Conservation (phyloP, 352 stramenopile genomes). For the Elongisporangium prolatum region DNA sequence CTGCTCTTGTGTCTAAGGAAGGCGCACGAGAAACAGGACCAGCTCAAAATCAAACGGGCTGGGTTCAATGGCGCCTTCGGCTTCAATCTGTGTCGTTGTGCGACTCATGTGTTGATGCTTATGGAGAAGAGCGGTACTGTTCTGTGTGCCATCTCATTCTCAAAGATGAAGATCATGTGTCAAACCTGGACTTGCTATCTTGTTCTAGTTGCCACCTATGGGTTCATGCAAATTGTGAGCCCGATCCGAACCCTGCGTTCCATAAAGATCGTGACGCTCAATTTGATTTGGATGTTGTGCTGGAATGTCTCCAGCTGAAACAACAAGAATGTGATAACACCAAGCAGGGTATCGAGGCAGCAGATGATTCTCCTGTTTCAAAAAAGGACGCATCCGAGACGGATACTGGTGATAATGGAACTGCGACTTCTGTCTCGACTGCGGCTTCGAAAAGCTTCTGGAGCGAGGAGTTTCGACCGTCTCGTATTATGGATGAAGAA, state of each 20-base stretch:
- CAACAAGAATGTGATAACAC: constrained; percentile 2
- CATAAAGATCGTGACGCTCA: constrained; percentile 21
- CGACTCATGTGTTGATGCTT: constrained; percentile 50
- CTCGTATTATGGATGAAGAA: constrained; percentile 61
- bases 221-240: constrained; percentile 78
- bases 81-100: constrained; percentile 65
- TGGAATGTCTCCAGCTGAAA: constrained; percentile 13
- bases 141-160: constrained; percentile 56
- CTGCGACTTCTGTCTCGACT: neutral
- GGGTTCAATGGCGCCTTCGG: constrained; percentile 72
- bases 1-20: neutral
- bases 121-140: constrained; percentile 68
- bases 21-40: constrained; percentile 1
- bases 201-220: constrained; percentile 78
- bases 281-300: constrained; percentile 50
- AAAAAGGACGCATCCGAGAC: constrained; percentile 9
- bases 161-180: constrained; percentile 34
- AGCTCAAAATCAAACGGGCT: constrained; percentile 11
- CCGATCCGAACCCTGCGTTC: constrained; percentile 59
- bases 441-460: neutral
- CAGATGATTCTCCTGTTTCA: constrained; percentile 5
- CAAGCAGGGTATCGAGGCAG: neutral
- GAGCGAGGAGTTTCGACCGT: constrained; percentile 26
- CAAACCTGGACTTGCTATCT: constrained; percentile 48
- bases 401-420: constrained; percentile 5